Conservation (phyloP, 139 green algal genomes). For the Eudorina sp. region DNA sequence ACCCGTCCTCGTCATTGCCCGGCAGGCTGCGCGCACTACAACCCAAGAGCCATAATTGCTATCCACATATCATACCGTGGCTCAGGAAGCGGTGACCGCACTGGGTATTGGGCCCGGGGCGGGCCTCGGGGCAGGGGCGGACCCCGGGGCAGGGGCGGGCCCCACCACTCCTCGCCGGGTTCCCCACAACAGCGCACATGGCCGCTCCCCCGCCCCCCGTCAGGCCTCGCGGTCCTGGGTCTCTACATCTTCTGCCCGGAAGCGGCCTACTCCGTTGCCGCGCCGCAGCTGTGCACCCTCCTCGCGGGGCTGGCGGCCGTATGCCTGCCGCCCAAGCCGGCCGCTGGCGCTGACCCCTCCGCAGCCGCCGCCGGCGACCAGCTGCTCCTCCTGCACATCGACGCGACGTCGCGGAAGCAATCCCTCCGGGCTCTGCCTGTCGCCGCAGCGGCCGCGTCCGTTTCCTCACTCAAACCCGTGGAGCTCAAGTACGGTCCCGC, state of each 20-base stretch:
- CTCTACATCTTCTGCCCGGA: slow-evolving; percentile 65
- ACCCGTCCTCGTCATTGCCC: too few species aligned
- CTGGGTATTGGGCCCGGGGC: too few species aligned
- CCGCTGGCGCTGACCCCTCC: not conserved
- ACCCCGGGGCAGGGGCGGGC: too few species aligned
- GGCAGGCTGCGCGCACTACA: too few species aligned
- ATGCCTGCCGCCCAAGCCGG: not conserved
- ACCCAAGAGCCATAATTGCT: too few species aligned
- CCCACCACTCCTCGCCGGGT: too few species aligned
- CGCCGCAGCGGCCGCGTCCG: not conserved
- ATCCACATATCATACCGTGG: too few species aligned
- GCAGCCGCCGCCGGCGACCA: not conserved
- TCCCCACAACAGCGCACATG: too few species aligned
- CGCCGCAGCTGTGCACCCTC: slow-evolving; percentile 43
- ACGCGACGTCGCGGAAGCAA: slow-evolving; percentile 55
- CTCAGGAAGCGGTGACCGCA: too few species aligned
- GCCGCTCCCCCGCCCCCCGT: not conserved
- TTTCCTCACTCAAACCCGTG: slow-evolving; percentile 15
- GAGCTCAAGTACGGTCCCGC: slow-evolving; percentile 59
- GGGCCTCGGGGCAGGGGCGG: too few species aligned
- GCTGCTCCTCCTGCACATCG: slow-evolving; percentile 68
- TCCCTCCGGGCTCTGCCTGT: slow-evolving; percentile 14
- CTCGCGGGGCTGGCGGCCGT: slow-evolving; percentile 32
- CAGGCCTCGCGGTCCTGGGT: slow-evolving; percentile 63
- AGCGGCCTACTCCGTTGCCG: slow-evolving; percentile 29